These are phyloP conservation scores for Erucastrum elatum DNA, from an alignment of 345 rosid genomes.

Conservation along the genomic window DNA sequence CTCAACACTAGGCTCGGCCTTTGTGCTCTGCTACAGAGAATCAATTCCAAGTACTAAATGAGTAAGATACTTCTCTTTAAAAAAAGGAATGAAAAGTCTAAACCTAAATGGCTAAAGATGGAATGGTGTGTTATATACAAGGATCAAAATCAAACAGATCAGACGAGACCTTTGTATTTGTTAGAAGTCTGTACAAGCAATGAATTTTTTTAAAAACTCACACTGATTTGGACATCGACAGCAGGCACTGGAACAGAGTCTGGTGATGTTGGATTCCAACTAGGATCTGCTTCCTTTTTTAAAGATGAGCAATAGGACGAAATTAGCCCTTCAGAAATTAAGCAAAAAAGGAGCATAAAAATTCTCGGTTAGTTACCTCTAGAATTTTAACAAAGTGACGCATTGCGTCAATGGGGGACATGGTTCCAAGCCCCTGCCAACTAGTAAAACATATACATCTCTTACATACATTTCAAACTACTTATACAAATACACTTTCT, in stretches of 20 bases:
- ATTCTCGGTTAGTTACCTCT: conserved; percentile 53
- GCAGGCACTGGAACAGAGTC: conserved; percentile 56
- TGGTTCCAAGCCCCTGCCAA: conserved; percentile 93
- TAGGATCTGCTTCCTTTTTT: conserved; percentile 82
- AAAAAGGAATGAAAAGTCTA: neutral
- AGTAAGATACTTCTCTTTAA: conserved; percentile 1
- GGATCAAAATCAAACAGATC: neutral
- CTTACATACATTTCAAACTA: conserved; percentile 2
- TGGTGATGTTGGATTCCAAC: conserved; percentile 80
- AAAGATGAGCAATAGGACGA: conserved; percentile 1
- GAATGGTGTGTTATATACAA: conserved; percentile 8
- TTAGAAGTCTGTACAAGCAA: neutral
- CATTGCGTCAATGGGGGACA: conserved; percentile 94
- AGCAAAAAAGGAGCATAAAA: neutral
- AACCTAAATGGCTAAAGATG: neutral
- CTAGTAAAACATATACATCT: conserved; percentile 49
- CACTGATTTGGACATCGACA: conserved; percentile 58
- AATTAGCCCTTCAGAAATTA: neutral
- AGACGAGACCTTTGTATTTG: neutral
- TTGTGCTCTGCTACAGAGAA: conserved; percentile 50
- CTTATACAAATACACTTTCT: neutral
- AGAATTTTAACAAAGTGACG: conserved; percentile 92
- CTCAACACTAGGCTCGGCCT: conserved; percentile 50
- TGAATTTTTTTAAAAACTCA: conserved; percentile 40
- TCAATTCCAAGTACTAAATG: neutral